phyloP scores from a whole-genome alignment of 176 grass and related monocot species.

The Olyra latifolia region DNA sequence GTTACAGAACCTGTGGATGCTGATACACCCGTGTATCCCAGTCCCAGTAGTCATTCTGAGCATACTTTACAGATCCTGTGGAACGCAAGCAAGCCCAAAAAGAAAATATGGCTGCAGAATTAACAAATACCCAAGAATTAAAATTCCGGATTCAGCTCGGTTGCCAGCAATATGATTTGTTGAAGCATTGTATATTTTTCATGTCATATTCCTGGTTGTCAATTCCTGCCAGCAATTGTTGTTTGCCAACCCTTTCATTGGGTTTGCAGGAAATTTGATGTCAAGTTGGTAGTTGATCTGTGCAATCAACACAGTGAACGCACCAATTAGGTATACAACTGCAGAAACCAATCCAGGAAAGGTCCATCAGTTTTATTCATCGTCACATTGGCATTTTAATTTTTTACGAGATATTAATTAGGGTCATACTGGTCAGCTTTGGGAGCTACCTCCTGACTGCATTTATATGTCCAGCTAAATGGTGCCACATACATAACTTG shows the following conservation, averaged over 20 bases:
- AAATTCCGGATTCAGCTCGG: not conserved
- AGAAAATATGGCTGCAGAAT: slow-evolving; percentile 5
- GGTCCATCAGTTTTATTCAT: not conserved
- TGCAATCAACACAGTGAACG: slow-evolving; percentile 7
- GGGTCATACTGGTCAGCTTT: slow-evolving; percentile 12
- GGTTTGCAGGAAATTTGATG: not conserved
- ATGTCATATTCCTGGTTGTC: slow-evolving; percentile 29
- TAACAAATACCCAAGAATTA: not conserved
- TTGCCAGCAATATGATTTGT: not conserved
- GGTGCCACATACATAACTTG: slow-evolving; percentile 1
- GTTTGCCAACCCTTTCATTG: not conserved
- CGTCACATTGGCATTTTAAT: not conserved
- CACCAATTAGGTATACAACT: not conserved
- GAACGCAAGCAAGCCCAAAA: too few relatives aligned
- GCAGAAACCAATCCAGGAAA: not conserved
- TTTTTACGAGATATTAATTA: slow-evolving; percentile 18
- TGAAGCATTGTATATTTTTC: not conserved
- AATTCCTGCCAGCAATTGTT: not conserved
- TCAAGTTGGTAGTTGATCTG: not conserved
- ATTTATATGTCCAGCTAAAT: slow-evolving; percentile 24
- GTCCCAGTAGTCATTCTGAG: not conserved
- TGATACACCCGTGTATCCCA: not conserved
- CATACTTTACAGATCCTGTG: not conserved
- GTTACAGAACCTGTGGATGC: not conserved
- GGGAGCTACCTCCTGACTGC: not conserved